These are phyloP conservation scores for Linaria vulgaris DNA, from an alignment of 257 asterid species.

Conservation along the genomic window DNA sequence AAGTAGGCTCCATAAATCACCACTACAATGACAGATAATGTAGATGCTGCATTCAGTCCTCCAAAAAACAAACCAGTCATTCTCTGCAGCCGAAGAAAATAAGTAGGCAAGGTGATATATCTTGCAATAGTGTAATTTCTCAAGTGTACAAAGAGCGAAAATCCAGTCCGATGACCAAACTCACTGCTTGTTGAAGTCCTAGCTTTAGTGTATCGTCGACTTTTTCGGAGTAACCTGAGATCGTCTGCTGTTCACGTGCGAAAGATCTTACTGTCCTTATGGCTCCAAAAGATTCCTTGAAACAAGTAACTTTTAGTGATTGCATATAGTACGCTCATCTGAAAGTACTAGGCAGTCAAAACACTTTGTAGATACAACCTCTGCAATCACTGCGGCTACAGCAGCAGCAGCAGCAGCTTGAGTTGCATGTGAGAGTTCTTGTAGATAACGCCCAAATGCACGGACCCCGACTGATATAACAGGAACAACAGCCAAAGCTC, in stretches of 20 bases:
- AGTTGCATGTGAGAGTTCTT: constrained; percentile 64
- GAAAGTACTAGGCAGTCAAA: no score
- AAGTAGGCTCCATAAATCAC: constrained; percentile 66
- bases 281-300: constrained; percentile 73
- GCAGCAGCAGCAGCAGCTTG: constrained; percentile 84
- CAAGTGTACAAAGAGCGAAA: constrained; percentile 8
- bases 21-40: constrained; percentile 55
- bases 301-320: constrained; percentile 8
- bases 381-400: constrained; percentile 47
- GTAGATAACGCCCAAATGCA: constrained; percentile 54
- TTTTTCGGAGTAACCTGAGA: constrained; percentile 54
- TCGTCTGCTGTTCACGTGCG: constrained; percentile 56
- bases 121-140: not conserved
- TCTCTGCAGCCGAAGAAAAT: constrained; percentile 38
- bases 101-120: not conserved
- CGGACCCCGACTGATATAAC: constrained; percentile 54
- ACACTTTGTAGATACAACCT: constrained; percentile 15
- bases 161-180: constrained; percentile 21
- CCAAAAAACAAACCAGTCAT: constrained; percentile 54
- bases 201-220: constrained; percentile 61
- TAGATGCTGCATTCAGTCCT: constrained; percentile 57
- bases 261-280: constrained; percentile 68
- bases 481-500: constrained; percentile 65
- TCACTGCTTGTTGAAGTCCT: constrained; percentile 66
- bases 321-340: no score